Evolutionary conservation across 495 filamentous ascomycete species (phyloP), one percentile per base, ranked within the genome.

Genomic region (Xylaria grammica): DNA sequence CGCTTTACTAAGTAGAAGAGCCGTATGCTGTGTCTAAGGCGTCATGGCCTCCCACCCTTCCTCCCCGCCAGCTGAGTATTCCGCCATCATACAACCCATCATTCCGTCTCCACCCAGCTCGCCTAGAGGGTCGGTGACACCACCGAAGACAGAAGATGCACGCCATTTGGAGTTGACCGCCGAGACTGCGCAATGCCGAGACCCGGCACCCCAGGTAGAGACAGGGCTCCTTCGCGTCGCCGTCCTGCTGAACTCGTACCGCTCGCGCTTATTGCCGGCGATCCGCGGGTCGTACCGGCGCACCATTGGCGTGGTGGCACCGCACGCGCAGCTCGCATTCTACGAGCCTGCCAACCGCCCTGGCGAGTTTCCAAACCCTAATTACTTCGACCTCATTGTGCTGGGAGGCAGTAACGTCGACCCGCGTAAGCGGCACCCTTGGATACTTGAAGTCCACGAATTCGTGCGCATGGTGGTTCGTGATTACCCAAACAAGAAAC

Each of bases 391-490:
- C 66, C 66, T 82, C 38, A 79, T 84, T 62, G 76, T 84, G 45
- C 61, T 83, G 26, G 79, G 79, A 60, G 81, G 81, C 50, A 72
- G 78, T 20, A 84, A 80, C 30, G 77, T 74, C 54, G 80, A 83
- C 62, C 79, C 81, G 36, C 75, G 75, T 29, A 77, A 77, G 58
- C 69, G 54, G 9, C 75, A 81, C 50, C 62, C 62, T 11, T 83
- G 81, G 81, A 78, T 83, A 36, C 66, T 80, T 22, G 72, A 78
- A 36, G 73, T 82, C 10, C 79, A 81, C 52, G 46, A 67, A 2
- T 83, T 79, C 55, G 66, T 84, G 24, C 74, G 74, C 19, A 72
- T 71, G 29, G 66, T 78, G 7, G 76, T 77, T n/a, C 55, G 38
- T 7, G 52, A 75, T 29, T 69, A 69, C 59, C 79, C 79, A 24